phyloP scores from a whole-genome alignment of 2,329 filamentous ascomycete species.

The Myriosclerotinia scirpicola region DNA sequence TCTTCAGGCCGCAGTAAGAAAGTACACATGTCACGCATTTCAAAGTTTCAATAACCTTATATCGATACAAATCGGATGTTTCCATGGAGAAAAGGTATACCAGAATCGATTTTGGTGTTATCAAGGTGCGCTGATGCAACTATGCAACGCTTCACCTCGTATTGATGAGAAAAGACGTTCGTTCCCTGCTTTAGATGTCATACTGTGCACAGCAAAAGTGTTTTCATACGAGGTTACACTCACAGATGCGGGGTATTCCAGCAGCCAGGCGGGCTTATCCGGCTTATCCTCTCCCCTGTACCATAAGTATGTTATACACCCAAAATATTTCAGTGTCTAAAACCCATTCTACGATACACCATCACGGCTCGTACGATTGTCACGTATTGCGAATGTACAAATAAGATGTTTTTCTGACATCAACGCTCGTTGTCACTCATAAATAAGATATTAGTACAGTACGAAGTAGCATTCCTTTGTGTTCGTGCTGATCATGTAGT shows the following conservation, averaged over 20 bases:
- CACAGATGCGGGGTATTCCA: slow-evolving; percentile 7
- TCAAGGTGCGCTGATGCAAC: neutral
- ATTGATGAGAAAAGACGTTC: neutral
- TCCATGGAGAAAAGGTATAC: neutral
- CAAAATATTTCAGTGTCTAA: neutral
- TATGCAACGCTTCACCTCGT: neutral
- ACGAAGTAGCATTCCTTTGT: too few species aligned
- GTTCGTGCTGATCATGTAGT: neutral
- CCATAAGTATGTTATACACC: neutral
- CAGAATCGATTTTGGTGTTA: neutral
- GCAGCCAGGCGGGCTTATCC: neutral
- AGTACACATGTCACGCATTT: neutral
- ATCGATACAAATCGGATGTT: neutral
- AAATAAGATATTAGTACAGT: neutral
- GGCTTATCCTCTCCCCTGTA: neutral
- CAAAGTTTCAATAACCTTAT: neutral
- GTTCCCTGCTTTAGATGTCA: neutral
- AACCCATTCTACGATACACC: neutral
- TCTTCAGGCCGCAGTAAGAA: neutral
- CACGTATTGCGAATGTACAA: too few species aligned
- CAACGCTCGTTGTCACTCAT: neutral
- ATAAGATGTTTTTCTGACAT: neutral
- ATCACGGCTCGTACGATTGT: neutral
- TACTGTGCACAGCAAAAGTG: neutral
- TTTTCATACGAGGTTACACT: slow-evolving; percentile 12